These are phyloP conservation scores for Coemansia sp. DNA, from an alignment of 192 early-diverging fungal genomes.

Conservation along the genomic window DNA sequence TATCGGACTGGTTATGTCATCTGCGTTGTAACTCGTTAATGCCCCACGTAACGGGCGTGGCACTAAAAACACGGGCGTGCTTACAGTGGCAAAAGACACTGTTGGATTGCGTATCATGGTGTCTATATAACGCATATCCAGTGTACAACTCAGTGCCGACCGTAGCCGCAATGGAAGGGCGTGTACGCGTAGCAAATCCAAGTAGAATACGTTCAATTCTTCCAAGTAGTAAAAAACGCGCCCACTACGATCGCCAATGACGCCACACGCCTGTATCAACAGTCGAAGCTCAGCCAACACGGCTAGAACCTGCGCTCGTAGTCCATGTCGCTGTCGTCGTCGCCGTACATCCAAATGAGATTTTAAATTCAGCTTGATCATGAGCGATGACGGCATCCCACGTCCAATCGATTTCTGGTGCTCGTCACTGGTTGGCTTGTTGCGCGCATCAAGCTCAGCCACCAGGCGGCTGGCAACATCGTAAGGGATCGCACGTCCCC, in stretches of 20 bases:
- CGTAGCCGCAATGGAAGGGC: conserved; percentile 15
- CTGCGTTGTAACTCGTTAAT: neutral
- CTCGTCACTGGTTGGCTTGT: neutral
- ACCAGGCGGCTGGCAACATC: conserved; percentile 12
- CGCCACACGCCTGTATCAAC: conserved; percentile 10
- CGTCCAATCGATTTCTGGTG: neutral
- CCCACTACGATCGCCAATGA: conserved; percentile 10
- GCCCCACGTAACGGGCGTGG: neutral
- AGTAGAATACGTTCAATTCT: conserved; percentile 25
- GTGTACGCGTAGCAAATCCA: neutral
- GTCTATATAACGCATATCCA: conserved; percentile 1
- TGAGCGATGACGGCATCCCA: conserved; percentile 48
- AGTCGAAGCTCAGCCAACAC: conserved; percentile 21
- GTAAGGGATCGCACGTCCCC: conserved; percentile 28
- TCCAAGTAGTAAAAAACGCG: conserved; percentile 30
- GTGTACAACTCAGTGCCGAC: conserved; percentile 13
- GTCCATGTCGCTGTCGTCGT: conserved; percentile 39
- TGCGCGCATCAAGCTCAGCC: neutral
- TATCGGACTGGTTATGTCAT: conserved; percentile 1
- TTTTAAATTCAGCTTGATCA: conserved; percentile 26
- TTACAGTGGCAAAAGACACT: neutral
- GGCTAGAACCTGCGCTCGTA: conserved; percentile 27
- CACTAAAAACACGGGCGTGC: neutral
- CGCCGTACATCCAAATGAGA: conserved; percentile 20
- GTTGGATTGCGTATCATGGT: neutral